phyloP scores from a whole-genome alignment of 305 asterid species.

The Striga hermonthica region DNA sequence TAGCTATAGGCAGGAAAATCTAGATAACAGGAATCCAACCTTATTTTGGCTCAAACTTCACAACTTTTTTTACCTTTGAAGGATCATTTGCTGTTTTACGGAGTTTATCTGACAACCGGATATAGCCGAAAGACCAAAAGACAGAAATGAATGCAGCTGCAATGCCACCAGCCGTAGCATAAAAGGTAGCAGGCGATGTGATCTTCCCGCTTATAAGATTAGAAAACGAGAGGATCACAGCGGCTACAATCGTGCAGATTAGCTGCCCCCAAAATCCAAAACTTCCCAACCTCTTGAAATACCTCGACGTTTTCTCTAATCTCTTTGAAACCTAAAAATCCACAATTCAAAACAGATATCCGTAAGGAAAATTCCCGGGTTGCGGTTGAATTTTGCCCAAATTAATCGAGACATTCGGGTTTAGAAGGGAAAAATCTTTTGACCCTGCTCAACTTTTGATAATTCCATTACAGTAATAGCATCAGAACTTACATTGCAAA shows the following conservation, averaged over 20 bases:
- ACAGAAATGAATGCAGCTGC: too few relatives aligned
- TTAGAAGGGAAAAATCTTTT: neutral
- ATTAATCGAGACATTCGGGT: neutral
- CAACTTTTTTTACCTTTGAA: neutral
- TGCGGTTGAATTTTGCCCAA: slow-evolving; percentile 2
- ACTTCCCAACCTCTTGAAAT: slow-evolving; percentile 91
- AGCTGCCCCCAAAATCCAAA: slow-evolving; percentile 98
- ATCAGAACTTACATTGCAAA: too few relatives aligned
- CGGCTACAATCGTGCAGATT: slow-evolving; percentile 72
- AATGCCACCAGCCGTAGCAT: slow-evolving; percentile 62
- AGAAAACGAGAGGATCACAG: slow-evolving; percentile 89
- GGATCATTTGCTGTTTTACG: too few relatives aligned
- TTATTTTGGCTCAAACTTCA: too few relatives aligned
- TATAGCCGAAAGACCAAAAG: too few relatives aligned
- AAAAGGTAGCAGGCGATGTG: slow-evolving; percentile 85
- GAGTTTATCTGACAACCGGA: too few relatives aligned
- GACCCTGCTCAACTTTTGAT: too few relatives aligned
- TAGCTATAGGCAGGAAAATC: too few relatives aligned
- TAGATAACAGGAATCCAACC: too few relatives aligned
- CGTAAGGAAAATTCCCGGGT: neutral
- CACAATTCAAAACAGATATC: neutral
- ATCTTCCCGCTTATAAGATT: slow-evolving; percentile 70
- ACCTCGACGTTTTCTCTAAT: slow-evolving; percentile 75
- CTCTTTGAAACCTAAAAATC: slow-evolving; percentile 73
- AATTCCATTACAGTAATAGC: too few relatives aligned